These are phyloP conservation scores for Camelina laxa DNA, from an alignment of 345 rosid species.

Conservation along the genomic window DNA sequence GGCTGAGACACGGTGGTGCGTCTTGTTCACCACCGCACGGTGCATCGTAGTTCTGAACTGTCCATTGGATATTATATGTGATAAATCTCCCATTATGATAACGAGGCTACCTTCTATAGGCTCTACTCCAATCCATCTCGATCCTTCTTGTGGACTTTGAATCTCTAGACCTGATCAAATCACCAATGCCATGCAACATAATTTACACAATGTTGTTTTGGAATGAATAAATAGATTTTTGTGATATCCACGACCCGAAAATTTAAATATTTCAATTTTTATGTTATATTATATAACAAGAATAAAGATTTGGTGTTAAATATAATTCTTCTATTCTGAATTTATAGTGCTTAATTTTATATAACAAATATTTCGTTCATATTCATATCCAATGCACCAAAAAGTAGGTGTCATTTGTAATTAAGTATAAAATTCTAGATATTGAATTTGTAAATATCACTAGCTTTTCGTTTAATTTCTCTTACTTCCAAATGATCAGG, in stretches of 20 bases:
- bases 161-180: slow-evolving; percentile 44
- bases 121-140: slow-evolving; percentile 51
- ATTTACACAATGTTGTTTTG: background rate
- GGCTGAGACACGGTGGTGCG: slow-evolving; percentile 52
- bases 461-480: background rate
- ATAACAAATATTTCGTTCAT: no score
- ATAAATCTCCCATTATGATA: slow-evolving; percentile 53
- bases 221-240: background rate
- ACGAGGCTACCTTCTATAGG: slow-evolving; percentile 47
- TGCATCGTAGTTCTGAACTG: slow-evolving; percentile 51
- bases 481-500: background rate
- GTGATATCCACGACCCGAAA: background rate
- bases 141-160: slow-evolving; percentile 40
- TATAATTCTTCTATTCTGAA: background rate
- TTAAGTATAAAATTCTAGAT: background rate
- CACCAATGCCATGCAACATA: background rate
- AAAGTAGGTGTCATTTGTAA: background rate
- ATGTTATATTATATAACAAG: background rate
- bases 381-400: no score
- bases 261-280: background rate
- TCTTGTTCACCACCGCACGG: slow-evolving; percentile 53
- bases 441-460: background rate
- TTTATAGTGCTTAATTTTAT: background rate
- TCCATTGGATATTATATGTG: slow-evolving; percentile 55
- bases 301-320: background rate